Conservation (phyloP, 1,139 yeast genomes). For the Kurtzmaniella quercitrusa region DNA sequence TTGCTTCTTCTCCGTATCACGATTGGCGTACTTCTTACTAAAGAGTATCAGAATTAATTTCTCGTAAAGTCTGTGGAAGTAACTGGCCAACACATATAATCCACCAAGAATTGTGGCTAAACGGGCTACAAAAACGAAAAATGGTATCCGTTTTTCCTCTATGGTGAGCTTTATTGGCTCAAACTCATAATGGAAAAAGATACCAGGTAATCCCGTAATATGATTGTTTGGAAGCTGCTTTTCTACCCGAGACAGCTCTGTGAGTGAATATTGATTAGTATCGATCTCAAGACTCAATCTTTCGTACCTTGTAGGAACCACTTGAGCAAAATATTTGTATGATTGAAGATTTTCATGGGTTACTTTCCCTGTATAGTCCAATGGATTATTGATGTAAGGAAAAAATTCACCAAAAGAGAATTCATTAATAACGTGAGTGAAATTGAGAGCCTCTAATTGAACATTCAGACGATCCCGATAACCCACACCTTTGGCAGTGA, state of each 20-base stretch:
- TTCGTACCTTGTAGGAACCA: constrained; percentile 79
- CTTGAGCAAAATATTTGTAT: constrained; percentile 66
- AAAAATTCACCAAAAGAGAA: constrained; percentile 88
- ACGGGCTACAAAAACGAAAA: constrained; percentile 72
- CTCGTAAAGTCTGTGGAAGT: constrained; percentile 46
- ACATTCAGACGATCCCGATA: constrained; percentile 45
- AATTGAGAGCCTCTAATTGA: constrained; percentile 54
- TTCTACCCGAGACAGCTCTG: constrained; percentile 42
- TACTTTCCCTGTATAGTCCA: constrained; percentile 67
- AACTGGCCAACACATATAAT: constrained; percentile 50
- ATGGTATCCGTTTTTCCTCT: constrained; percentile 69
- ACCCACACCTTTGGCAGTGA: constrained; percentile 73
- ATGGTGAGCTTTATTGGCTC: constrained; percentile 78
- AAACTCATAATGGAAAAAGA: constrained; percentile 78
- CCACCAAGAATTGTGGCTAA: constrained; percentile 82
- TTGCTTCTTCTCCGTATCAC: constrained; percentile 51
- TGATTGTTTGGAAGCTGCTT: constrained; percentile 17
- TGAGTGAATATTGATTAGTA: constrained; percentile 84
- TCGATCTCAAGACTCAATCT: constrained; percentile 69
- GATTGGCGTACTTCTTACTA: constrained; percentile 49
- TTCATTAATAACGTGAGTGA: constrained; percentile 82
- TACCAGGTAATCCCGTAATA: constrained; percentile 61
- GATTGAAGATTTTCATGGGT: constrained; percentile 43
- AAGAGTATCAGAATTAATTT: constrained; percentile 37
- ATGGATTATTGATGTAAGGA: constrained; percentile 81